Evolutionary conservation across 208 protist genomes (phyloP), one percentile per base, ranked within the genome.

Genomic region (Kentomonas sorsogonicus): DNA sequence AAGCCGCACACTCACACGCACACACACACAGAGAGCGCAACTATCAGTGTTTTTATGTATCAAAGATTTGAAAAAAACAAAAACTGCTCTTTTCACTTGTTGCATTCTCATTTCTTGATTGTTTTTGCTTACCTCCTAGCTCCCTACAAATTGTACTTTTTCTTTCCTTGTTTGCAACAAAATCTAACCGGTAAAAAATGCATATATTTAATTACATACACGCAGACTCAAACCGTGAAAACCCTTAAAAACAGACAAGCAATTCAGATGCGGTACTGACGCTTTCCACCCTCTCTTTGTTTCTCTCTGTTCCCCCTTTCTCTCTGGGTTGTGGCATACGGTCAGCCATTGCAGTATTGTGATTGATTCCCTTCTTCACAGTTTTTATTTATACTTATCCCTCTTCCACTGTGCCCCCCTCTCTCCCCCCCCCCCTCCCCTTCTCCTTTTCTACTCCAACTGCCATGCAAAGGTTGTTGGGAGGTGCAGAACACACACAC

Each of bases 31-130:
- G n/a, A n/a, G n/a, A n/a, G n/a, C n/a, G n/a, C n/a, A n/a, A n/a
- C n/a, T n/a, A n/a, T n/a, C n/a, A n/a, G n/a, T n/a, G n/a, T n/a
- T n/a, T n/a, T n/a, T n/a, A n/a, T n/a, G n/a, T n/a, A n/a, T n/a
- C n/a, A n/a, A n/a, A n/a, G n/a, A n/a, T n/a, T n/a, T 39, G 25
- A 58, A 33, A 51, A 56, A 47, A 47, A 29, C 22, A 43, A 57
- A 23, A 25, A 53, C 38, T 60, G 18, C 38, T 34, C 50, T 60
- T n/a, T 31, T 60, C 26, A 39, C 50, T 60, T 50, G 3, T 56
- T 56, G 9, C 29, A 29, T 34, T 36, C 18, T 29, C n/a, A n/a
- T n/a, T n/a, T n/a, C n/a, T n/a, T n/a, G n/a, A n/a, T n/a, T n/a
- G n/a, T n/a, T n/a, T n/a, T n/a, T n/a, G n/a, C n/a, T n/a, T n/a